Percentiles rank a stretch among this genome's conserved stretches.
Evolutionary conservation across 2,329 filamentous ascomycete species (phyloP).

Genomic region (Ophiostoma piceae): DNA sequence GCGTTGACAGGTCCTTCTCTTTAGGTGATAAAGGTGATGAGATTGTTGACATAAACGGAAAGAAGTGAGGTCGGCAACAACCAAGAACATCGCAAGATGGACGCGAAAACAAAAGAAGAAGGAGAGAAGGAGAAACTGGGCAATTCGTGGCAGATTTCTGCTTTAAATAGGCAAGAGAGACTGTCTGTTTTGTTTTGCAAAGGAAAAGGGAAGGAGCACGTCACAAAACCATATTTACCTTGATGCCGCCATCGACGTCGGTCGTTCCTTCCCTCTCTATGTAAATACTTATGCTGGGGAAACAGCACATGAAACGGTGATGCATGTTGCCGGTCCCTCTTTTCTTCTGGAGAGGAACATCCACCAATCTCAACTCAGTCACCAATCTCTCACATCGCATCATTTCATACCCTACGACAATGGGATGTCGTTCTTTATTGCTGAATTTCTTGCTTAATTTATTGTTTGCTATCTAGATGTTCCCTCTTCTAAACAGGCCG

Average conservation of each 20-base stretch:
- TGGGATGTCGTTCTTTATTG: too few species aligned
- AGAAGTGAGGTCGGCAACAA: not conserved
- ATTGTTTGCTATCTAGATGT: not conserved
- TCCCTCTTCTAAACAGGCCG: not conserved
- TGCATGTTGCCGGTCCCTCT: not conserved
- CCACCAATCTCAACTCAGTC: not conserved
- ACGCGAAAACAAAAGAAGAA: not conserved
- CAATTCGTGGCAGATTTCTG: not conserved
- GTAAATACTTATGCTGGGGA: not conserved
- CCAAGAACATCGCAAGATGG: not conserved
- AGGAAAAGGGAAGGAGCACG: conserved; percentile 5
- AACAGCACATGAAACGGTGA: not conserved
- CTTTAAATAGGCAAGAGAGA: not conserved
- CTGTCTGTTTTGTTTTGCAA: not conserved
- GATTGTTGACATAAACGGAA: not conserved
- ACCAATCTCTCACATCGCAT: not conserved
- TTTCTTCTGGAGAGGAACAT: not conserved
- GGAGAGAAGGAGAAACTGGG: not conserved
- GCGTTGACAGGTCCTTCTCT: conserved; percentile 5
- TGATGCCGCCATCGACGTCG: too few species aligned
- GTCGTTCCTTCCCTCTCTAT: too few species aligned
- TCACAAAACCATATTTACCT: not conserved
- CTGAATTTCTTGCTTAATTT: too few species aligned
- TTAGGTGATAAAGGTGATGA: not conserved
- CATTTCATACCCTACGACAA: not conserved